A percentile compares a stretch with the other conserved stretches of the same genome.
Evolutionary conservation across 805 yeast species (phyloP).

Genomic region (Barnettozyma vustinii): DNA sequence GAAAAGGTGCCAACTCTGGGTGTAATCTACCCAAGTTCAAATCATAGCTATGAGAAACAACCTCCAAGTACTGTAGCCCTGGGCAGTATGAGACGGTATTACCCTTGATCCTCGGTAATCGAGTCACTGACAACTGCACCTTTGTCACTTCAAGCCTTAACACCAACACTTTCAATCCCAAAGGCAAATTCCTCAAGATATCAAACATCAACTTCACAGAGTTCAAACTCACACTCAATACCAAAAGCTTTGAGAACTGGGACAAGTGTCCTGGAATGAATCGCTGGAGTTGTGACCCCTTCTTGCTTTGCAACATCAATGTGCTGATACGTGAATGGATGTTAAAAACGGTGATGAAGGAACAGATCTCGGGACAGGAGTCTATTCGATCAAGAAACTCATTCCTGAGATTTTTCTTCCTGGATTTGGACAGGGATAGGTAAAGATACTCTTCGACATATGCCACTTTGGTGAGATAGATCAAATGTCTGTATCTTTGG

Average conservation of each 20-base stretch:
- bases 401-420: not conserved
- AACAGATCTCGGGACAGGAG: not conserved
- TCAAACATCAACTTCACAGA: conserved; percentile 3
- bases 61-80: conserved; percentile 9
- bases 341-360: conserved; percentile 2
- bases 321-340: conserved; percentile 8
- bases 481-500: conserved; percentile 7
- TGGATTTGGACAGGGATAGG: not conserved
- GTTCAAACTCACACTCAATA: conserved; percentile 8
- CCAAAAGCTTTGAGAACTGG: conserved; percentile 4
- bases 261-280: conserved; percentile 2
- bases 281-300: not conserved
- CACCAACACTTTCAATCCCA: conserved; percentile 6
- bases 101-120: not conserved
- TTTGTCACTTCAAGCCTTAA: conserved; percentile 11
- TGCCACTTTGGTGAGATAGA: conserved; percentile 11
- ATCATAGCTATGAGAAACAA: conserved; percentile 5
- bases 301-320: not conserved
- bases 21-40: conserved; percentile 7
- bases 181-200: conserved; percentile 6
- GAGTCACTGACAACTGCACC: not conserved
- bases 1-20: conserved; percentile 10
- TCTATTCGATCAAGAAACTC: conserved; percentile 1
- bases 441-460: conserved; percentile 6
- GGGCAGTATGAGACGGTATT: not conserved